Base-by-base conservation (phyloP, 2,329 filamentous ascomycete genomes). In the Colletotrichum lupini region DNA sequence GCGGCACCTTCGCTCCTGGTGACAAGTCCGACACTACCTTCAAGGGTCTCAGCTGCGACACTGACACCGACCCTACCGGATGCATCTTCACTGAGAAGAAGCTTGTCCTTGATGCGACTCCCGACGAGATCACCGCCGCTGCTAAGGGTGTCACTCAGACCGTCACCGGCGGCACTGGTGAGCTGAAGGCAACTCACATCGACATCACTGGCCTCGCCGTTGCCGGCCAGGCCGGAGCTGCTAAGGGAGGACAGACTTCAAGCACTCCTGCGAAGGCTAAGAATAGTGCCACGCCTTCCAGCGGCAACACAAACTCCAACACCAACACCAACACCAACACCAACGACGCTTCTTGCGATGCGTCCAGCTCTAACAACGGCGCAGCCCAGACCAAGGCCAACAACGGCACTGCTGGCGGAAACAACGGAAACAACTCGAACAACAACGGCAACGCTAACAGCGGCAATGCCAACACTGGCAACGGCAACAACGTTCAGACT, bases 41-140 rank as follows among this genome's bases (percentile, higher is more conserved):
- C 30, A 78, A 78, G 2, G 89, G 89, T 24, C 89, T 90, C 79
- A 87, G 87, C 55, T 91, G 89, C 77, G 83, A 91, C 76, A 84
- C 83, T 24, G 80, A 76, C 3, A 77, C 84, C 58, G 89, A 91
- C 75, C 76, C 84, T 2, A 80, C 79, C 1, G 89, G 89, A 56
- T 91, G 89, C 81, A 91, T 91, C 78, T 87, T 89, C 79, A 85
- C 85, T 28, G 80, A 86, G 78, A 86, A 86, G 73, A 85, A 90
- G 28, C 83, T 90, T 49, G 87, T 90, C 16, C 82, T 88, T 49
- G 89, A 90, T 57, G 87, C 87, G 22, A 85, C 84, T 22, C 84
- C 84, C 61, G 87, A 82, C 4, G 89, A 91, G 81, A 89, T 91
- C 77, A 77, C 82, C 26, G 83, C 84, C 22, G 88, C 88, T n/a